A percentile compares a stretch with the other conserved stretches of the same genome.
phyloP scores from a whole-genome alignment of 495 filamentous ascomycete species.

The Sporormia fimetaria region DNA sequence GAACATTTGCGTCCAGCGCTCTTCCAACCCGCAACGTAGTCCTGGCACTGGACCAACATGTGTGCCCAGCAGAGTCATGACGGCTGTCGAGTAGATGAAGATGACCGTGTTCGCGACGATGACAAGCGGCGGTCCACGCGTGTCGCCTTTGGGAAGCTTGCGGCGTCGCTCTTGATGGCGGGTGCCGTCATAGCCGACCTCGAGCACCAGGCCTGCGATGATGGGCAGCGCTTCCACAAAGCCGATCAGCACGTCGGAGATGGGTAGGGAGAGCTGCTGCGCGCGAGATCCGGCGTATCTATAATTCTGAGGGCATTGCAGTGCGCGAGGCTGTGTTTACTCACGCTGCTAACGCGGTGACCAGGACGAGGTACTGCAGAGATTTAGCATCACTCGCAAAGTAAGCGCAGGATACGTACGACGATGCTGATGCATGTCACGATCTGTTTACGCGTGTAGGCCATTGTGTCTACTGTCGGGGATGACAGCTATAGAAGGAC shows the following conservation, averaged over 20 bases:
- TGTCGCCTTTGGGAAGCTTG: slow-evolving; percentile 25
- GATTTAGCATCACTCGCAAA: slow-evolving; percentile 1
- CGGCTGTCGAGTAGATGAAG: slow-evolving; percentile 34
- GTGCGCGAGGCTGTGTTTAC: neutral
- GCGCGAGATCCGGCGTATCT: slow-evolving; percentile 43
- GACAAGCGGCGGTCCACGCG: slow-evolving; percentile 31
- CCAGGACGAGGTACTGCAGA: slow-evolving; percentile 29
- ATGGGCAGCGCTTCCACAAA: slow-evolving; percentile 44
- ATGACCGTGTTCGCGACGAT: slow-evolving; percentile 39
- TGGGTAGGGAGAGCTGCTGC: slow-evolving; percentile 40
- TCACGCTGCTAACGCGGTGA: slow-evolving; percentile 26
- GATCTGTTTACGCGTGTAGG: slow-evolving; percentile 14
- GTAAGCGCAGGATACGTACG: neutral
- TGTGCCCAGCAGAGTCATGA: slow-evolving; percentile 47
- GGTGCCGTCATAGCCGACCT: slow-evolving; percentile 36
- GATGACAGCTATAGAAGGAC: too few relatives aligned
- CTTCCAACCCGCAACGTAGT: slow-evolving; percentile 42
- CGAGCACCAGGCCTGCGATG: slow-evolving; percentile 39
- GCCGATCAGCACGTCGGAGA: slow-evolving; percentile 38
- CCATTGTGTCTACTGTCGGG: too few relatives aligned
- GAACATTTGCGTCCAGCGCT: slow-evolving; percentile 44
- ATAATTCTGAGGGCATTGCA: neutral
- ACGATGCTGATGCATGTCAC: slow-evolving; percentile 14
- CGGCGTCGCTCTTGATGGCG: slow-evolving; percentile 28
- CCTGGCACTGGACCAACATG: slow-evolving; percentile 39